phyloP scores from a whole-genome alignment of 192 early-diverging fungal species.

The Globomyces pollinis-pini region DNA sequence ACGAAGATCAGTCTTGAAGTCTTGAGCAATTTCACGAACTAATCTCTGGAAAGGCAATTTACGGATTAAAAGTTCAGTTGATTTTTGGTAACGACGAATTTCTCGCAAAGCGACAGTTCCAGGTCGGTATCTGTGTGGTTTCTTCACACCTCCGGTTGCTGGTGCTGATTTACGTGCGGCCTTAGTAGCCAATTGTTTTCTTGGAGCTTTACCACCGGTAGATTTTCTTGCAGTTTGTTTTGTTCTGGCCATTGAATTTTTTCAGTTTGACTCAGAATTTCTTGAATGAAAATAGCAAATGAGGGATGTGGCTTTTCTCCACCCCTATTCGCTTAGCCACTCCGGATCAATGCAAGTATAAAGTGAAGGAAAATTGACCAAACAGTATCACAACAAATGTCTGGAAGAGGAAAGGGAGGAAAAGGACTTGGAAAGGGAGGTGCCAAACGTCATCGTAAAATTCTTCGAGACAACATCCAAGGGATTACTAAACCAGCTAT shows the following conservation, averaged over 20 bases:
- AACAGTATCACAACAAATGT: conserved; percentile 47
- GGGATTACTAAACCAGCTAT: conserved; percentile 98
- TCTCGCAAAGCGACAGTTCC: conserved; percentile 78
- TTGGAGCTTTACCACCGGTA: conserved; percentile 98
- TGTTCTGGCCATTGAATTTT: conserved; percentile 53
- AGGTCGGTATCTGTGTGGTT: conserved; percentile 52
- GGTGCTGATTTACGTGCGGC: conserved; percentile 96
- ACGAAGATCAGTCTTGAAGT: conserved; percentile 98
- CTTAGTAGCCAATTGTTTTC: conserved; percentile 91
- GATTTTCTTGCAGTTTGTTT: conserved; percentile 99
- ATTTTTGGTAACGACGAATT: conserved; percentile 79
- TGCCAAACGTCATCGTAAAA: conserved; percentile 99
- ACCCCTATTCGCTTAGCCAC: no score
- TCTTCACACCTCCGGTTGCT: conserved; percentile 91
- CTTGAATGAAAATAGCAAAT: no score
- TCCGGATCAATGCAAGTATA: no score
- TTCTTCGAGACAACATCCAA: conserved; percentile 98
- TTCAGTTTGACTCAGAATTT: conserved; percentile 7
- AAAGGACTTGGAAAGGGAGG: conserved; percentile 99
- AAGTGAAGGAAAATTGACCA: no score
- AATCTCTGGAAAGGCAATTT: conserved; percentile 83
- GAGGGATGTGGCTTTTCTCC: no score
- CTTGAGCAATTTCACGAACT: conserved; percentile 98
- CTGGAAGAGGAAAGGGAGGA: conserved; percentile 99
- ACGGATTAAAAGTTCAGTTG: conserved; percentile 68